Percentiles rank a stretch among this genome's conserved stretches.
phyloP scores from a whole-genome alignment of 352 stramenopile species.

The Bremia lactucae region DNA sequence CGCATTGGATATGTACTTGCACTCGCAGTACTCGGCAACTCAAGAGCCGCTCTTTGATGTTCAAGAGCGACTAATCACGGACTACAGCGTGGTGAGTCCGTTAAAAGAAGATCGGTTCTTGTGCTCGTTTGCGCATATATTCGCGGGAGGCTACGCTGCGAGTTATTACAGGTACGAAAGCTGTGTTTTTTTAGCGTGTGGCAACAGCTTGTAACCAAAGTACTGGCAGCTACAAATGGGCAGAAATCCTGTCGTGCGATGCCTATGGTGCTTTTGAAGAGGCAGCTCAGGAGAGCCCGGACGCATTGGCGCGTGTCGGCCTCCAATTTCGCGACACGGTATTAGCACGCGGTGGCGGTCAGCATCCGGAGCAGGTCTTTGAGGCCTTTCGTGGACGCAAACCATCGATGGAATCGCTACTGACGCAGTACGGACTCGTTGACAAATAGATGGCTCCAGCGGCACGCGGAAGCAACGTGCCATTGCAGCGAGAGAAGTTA shows the following conservation, averaged over 20 bases:
- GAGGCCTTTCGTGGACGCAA: conserved; percentile 91
- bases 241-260: conserved; percentile 95
- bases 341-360: conserved; percentile 73
- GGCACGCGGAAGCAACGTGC: too few relatives aligned
- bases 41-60: conserved; percentile 89
- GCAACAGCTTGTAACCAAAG: not conserved
- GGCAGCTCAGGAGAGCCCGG: conserved; percentile 43
- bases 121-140: conserved; percentile 98
- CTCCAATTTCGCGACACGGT: conserved; percentile 91
- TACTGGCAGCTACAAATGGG: conserved; percentile 87
- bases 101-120: conserved; percentile 94
- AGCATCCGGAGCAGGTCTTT: conserved; percentile 90
- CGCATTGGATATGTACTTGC: conserved; percentile 77
- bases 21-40: conserved; percentile 49
- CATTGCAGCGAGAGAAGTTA: too few relatives aligned
- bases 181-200: conserved; percentile 9
- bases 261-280: conserved; percentile 97
- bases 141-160: conserved; percentile 94
- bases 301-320: conserved; percentile 73
- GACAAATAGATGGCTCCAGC: conserved; percentile 23
- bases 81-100: conserved; percentile 81
- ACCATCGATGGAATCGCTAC: conserved; percentile 87
- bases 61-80: conserved; percentile 81
- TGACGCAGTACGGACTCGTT: conserved; percentile 90
- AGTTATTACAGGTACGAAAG: conserved; percentile 97